Conservation (phyloP, 441 rosid species). For the Arabidopsis hybrid region DNA sequence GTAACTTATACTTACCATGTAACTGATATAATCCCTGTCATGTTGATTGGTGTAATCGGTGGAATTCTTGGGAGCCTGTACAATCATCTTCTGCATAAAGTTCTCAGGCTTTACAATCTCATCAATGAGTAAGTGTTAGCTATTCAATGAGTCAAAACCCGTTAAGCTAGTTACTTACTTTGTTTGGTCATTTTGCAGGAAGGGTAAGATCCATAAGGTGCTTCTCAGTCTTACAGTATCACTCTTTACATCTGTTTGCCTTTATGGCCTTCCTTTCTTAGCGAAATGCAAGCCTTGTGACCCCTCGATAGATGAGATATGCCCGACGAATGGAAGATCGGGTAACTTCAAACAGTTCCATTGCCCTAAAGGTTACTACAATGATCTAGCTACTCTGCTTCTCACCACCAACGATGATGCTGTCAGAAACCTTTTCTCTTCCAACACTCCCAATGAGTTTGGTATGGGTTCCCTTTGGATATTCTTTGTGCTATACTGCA, state of each 20-base stretch:
- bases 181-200: conserved; percentile 55
- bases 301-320: conserved; percentile 52
- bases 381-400: conserved; percentile 87
- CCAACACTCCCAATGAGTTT: conserved; percentile 74
- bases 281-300: conserved; percentile 78
- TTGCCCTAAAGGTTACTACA: conserved; percentile 84
- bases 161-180: conserved; percentile 18
- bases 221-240: conserved; percentile 72
- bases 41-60: conserved; percentile 78
- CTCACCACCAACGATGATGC: conserved; percentile 94
- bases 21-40: conserved; percentile 71
- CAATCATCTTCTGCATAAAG: conserved; percentile 76
- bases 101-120: conserved; percentile 80
- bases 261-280: conserved; percentile 79
- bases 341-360: conserved; percentile 92
- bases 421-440: conserved; percentile 82
- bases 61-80: conserved; percentile 91
- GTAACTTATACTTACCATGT: conserved; percentile 58
- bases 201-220: conserved; percentile 82
- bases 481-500: conserved; percentile 73
- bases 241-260: conserved; percentile 79
- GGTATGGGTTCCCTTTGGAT: conserved; percentile 57
- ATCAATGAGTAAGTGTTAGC: conserved; percentile 79
- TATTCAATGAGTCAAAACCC: neutral
- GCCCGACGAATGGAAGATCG: conserved; percentile 73